Evolutionary conservation across 208 protist genomes (phyloP).

Genomic region (Tritrichomonas musculus): DNA sequence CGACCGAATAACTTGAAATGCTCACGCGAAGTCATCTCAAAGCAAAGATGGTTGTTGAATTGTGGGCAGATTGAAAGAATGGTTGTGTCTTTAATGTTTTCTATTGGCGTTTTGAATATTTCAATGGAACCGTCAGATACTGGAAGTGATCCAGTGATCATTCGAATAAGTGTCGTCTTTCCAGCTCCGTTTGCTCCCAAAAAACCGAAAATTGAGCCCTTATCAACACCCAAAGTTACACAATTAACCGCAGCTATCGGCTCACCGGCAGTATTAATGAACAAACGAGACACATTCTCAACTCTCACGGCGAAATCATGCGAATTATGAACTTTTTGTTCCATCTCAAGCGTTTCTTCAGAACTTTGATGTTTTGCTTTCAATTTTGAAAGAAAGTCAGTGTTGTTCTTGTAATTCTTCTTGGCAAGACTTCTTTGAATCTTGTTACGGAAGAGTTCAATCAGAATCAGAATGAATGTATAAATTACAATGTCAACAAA

Average conservation of each 20-base stretch:
- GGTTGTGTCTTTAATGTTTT: not conserved
- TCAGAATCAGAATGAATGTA: not conserved
- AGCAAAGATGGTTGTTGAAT: not conserved
- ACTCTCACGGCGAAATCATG: not conserved
- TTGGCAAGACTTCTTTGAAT: not conserved
- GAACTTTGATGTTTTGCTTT: not conserved
- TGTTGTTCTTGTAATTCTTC: not conserved
- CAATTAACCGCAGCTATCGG: not conserved
- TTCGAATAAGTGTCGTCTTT: constrained; percentile 41
- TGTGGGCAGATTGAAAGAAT: not conserved
- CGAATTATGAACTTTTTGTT: not conserved
- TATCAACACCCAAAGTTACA: not conserved
- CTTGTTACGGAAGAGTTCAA: not conserved
- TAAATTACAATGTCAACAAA: not conserved
- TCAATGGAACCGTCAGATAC: not conserved
- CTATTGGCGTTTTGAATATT: not conserved
- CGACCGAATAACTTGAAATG: not conserved
- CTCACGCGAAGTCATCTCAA: not conserved
- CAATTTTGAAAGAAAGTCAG: not conserved
- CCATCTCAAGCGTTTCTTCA: not conserved
- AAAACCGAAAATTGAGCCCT: constrained; percentile 5
- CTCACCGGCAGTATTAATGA: not conserved
- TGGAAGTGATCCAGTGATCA: not conserved
- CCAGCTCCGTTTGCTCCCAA: constrained; percentile 38
- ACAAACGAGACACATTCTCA: not conserved